These are phyloP conservation scores for Penicillium palitans DNA, from an alignment of 2,329 filamentous ascomycete species.

Conservation along the genomic window DNA sequence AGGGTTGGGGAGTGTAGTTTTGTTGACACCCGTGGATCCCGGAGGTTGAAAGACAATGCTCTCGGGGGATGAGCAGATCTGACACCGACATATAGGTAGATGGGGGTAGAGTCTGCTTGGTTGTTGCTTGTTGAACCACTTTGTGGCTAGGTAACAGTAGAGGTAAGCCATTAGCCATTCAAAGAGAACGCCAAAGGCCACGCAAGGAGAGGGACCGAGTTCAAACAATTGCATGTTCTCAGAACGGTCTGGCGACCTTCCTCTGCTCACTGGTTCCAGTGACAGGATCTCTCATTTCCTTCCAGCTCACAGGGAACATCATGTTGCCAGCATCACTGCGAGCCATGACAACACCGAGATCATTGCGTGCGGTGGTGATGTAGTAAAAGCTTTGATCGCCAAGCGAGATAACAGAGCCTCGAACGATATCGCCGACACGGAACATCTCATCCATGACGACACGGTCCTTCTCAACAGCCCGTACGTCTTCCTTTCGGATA, in stretches of 20 bases:
- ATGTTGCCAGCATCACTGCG: conserved; percentile 82
- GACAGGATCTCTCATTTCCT: conserved; percentile 82
- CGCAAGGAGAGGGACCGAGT: not conserved
- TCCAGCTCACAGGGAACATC: conserved; percentile 94
- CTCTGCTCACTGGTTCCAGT: conserved; percentile 74
- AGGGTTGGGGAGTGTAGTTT: not conserved
- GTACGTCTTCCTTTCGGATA: conserved; percentile 85
- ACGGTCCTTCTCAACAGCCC: conserved; percentile 93
- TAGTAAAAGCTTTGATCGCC: conserved; percentile 97
- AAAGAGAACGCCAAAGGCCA: not conserved
- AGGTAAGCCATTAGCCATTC: not conserved
- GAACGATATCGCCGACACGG: conserved; percentile 85
- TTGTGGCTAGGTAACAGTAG: not conserved
- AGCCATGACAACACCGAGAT: conserved; percentile 91
- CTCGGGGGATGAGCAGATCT: not conserved
- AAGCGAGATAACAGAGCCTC: conserved; percentile 82
- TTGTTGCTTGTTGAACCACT: not conserved
- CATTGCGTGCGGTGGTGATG: conserved; percentile 85
- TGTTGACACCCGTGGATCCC: not conserved
- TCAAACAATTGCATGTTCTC: conserved; percentile 38
- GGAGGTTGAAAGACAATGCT: not conserved
- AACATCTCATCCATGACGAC: conserved; percentile 90
- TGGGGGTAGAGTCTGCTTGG: not conserved
- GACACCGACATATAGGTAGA: not conserved
- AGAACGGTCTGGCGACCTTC: conserved; percentile 93